These are phyloP conservation scores for Nitzschia putrida DNA, from an alignment of 108 stramenopile species.

Conservation along the genomic window DNA sequence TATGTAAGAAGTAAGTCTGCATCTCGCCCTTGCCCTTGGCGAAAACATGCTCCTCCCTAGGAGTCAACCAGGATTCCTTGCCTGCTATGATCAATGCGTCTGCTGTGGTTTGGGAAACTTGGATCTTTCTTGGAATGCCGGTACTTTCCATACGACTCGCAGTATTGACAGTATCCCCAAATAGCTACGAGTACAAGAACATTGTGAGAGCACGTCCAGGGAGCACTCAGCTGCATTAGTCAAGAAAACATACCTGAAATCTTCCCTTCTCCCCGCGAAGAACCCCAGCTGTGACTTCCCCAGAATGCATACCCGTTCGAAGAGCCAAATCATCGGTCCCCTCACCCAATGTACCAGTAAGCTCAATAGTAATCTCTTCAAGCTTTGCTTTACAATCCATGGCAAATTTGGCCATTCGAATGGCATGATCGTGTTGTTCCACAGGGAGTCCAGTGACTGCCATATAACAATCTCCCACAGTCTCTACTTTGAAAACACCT, in stretches of 20 bases:
- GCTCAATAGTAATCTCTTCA: slow-evolving; percentile 1
- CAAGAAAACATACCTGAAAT: slow-evolving; percentile 4
- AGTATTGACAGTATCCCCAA: slow-evolving; percentile 72
- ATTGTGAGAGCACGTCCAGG: not conserved
- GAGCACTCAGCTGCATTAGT: not conserved
- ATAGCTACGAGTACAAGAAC: not conserved
- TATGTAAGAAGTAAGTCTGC: slow-evolving; percentile 1
- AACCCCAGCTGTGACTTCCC: slow-evolving; percentile 19
- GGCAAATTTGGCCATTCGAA: slow-evolving; percentile 11
- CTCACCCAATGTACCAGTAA: not conserved
- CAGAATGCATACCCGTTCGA: slow-evolving; percentile 17
- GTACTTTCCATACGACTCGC: slow-evolving; percentile 57
- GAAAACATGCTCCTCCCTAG: slow-evolving; percentile 21
- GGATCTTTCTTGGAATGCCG: slow-evolving; percentile 34
- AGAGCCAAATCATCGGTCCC: slow-evolving; percentile 18
- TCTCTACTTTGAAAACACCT: slow-evolving; percentile 1
- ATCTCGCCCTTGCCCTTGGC: slow-evolving; percentile 42
- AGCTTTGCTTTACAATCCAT: slow-evolving; percentile 2
- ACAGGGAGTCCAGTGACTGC: slow-evolving; percentile 7
- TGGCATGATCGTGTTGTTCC: not conserved
- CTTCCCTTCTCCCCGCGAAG: slow-evolving; percentile 4
- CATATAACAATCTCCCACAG: slow-evolving; percentile 9
- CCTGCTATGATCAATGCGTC: slow-evolving; percentile 23
- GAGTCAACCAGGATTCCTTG: slow-evolving; percentile 26
- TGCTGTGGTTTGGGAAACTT: slow-evolving; percentile 36